Evolutionary conservation across 345 rosid genomes (phyloP).

Genomic region (Hibiscus tridactylites): DNA sequence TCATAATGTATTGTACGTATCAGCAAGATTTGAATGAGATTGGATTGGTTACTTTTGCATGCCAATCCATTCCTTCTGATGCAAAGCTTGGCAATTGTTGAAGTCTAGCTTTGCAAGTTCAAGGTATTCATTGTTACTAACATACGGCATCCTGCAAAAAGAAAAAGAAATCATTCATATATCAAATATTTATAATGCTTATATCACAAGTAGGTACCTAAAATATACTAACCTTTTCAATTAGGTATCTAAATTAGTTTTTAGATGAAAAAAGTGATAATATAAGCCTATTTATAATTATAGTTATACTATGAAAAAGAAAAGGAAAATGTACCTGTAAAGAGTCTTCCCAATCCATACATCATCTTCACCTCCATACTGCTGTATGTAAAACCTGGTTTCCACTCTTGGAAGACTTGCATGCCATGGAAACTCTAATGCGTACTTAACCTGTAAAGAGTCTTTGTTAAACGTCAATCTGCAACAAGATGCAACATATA

Average conservation of each 20-base stretch:
- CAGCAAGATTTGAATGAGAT: no score
- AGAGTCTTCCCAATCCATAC: constrained; percentile 96
- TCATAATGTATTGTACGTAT: no score
- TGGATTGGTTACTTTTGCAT: constrained; percentile 49
- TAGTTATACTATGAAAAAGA: neutral
- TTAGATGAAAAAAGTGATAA: no score
- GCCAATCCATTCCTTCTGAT: constrained; percentile 55
- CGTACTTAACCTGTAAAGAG: constrained; percentile 47
- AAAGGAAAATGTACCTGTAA: constrained; percentile 44
- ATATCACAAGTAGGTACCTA: no score
- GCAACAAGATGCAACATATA: no score
- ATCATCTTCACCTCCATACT: constrained; percentile 85
- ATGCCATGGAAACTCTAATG: constrained; percentile 71
- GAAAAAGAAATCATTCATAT: no score
- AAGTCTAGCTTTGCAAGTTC: constrained; percentile 77
- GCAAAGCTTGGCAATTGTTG: constrained; percentile 74
- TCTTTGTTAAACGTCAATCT: no score
- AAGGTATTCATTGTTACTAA: constrained; percentile 61
- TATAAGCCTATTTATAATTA: no score
- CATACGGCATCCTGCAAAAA: constrained; percentile 55
- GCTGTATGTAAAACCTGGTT: constrained; percentile 75
- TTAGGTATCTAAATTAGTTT: no score
- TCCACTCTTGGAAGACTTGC: constrained; percentile 81
- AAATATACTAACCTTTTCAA: no score
- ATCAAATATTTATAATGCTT: no score